Base-by-base conservation (phyloP, 108 stramenopile genomes). In the Schizochytrium sp. region DNA sequence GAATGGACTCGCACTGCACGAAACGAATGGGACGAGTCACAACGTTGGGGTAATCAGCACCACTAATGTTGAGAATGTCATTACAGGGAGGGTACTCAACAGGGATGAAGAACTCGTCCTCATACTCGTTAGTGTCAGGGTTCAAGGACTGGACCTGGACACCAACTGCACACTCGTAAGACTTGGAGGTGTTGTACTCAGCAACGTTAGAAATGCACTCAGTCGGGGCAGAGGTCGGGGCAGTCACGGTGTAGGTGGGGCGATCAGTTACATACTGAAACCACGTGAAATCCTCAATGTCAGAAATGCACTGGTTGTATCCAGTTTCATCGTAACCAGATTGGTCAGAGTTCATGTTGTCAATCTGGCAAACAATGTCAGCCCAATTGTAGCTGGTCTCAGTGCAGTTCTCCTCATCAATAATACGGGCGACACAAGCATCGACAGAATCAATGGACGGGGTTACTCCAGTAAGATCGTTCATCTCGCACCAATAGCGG, bases 91-190 rank as follows among this genome's bases (percentile, higher is more conserved):
- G 76, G 40, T 55, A 53, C 10, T 47, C 49, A 3, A n/a, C 53
- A 0, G 76, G 76, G 15, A 83, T 50, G 76, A 83, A 83, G 2
- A 83, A 83, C 76, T 83, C 76, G 15, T 83, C 50, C 76, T 55
- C 47, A 47, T 53, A 83, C 8, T 17, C 0, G 47, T n/a, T 0
- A 3, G 50, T 83, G 17, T 55, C 76, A 47, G 49, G 50, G 76
- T 83, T 10, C 2, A 55, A 83, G 5, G 47, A 83, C 76, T 83
- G 50, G 0, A 83, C 76, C 47, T 49, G 53, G 15, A 83, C 76
- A 10, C 76, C 76, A 10, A 55, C 76, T n/a, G 19, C 76, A 3
- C 76, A 83, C 19, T 17, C 40, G 76, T 5, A 13, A 1, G 76
- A 55, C 0, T 46, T 50, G 28, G 76, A 2, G 45, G 2, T 3